phyloP scores from a whole-genome alignment of 768 basidiomycete species.

The Chalciporus piperatus region DNA sequence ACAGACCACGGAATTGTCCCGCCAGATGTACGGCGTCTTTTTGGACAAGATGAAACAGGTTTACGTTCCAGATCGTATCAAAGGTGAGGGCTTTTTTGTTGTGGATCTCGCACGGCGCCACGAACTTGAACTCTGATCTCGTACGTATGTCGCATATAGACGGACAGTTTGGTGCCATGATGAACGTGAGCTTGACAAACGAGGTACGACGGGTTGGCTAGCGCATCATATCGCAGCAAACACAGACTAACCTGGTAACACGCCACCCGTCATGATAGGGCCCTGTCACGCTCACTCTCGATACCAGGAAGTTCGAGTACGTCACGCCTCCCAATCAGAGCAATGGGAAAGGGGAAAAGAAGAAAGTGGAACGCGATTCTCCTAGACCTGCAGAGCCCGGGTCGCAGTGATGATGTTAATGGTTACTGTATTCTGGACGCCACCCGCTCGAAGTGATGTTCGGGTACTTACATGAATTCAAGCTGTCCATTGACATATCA shows the following conservation, averaged over 20 bases:
- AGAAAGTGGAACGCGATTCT: conserved; percentile 3
- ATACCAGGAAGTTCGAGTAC: conserved; percentile 78
- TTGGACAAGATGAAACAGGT: conserved; percentile 60
- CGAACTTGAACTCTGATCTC: conserved; percentile 4
- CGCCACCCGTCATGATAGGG: conserved; percentile 45
- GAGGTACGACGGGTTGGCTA: conserved; percentile 52
- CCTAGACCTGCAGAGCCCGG: conserved; percentile 5
- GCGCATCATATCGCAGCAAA: background rate
- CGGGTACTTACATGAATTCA: background rate
- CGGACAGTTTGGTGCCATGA: conserved; percentile 95
- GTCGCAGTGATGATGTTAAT: background rate
- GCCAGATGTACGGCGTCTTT: conserved; percentile 68
- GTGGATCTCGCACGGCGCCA: background rate
- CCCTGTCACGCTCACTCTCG: conserved; percentile 81
- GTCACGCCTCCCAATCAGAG: conserved; percentile 28
- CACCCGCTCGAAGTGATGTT: too few species aligned
- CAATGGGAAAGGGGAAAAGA: conserved; percentile 9
- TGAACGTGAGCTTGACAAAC: conserved; percentile 84
- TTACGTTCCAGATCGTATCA: conserved; percentile 74
- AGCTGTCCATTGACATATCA: conserved; percentile 1
- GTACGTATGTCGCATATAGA: conserved; percentile 44
- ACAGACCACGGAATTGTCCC: conserved; percentile 68
- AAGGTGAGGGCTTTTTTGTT: conserved; percentile 53
- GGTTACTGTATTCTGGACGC: too few species aligned
- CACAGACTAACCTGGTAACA: conserved; percentile 1